phyloP scores from a whole-genome alignment of 768 basidiomycete genomes.

The Pulveroboletus sp. region DNA sequence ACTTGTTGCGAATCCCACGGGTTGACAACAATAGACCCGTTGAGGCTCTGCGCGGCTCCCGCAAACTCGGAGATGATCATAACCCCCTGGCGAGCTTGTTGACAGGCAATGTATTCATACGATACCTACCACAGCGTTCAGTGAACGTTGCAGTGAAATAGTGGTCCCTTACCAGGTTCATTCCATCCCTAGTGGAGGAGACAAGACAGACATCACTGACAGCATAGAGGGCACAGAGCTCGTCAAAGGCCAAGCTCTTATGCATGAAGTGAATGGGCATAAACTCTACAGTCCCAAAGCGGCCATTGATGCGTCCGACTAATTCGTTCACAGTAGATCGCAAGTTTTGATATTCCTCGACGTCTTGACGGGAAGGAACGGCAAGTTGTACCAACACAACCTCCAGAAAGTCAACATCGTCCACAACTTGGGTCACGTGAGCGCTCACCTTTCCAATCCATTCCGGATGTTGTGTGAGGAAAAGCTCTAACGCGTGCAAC shows the following conservation, averaged over 20 bases:
- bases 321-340: conserved; percentile 95
- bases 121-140: conserved; percentile 65
- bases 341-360: conserved; percentile 98
- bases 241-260: conserved; percentile 89
- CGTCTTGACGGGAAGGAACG: conserved; percentile 95
- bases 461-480: conserved; percentile 96
- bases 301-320: conserved; percentile 97
- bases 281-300: conserved; percentile 98
- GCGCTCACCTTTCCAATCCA: conserved; percentile 90
- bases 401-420: conserved; percentile 34
- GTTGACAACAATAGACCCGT: conserved; percentile 96
- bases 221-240: conserved; percentile 96
- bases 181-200: conserved; percentile 93
- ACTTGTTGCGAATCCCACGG: conserved; percentile 99
- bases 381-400: conserved; percentile 96
- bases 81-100: conserved; percentile 87
- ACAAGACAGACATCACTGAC: conserved; percentile 96
- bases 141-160: conserved; percentile 5
- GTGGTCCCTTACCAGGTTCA: conserved; percentile 80
- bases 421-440: neutral
- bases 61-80: conserved; percentile 99
- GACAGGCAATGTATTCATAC: conserved; percentile 97
- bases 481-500: conserved; percentile 92
- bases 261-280: conserved; percentile 99
- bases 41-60: conserved; percentile 93